Evolutionary conservation across 2,329 filamentous ascomycete genomes (phyloP).

Genomic region (Epichloe gansuensis): DNA sequence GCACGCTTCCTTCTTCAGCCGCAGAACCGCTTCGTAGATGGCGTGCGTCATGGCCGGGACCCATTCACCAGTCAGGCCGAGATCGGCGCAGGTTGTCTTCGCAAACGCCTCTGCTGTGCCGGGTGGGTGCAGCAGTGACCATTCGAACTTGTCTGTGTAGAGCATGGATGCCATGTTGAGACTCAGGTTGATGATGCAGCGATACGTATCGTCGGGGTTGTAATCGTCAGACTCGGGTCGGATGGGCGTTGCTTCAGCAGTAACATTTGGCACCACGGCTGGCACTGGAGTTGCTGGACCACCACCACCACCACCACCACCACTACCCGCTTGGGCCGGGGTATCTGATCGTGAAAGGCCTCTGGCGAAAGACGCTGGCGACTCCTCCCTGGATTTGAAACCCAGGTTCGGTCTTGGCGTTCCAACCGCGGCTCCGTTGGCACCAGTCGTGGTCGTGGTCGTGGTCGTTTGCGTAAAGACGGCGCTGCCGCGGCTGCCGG

Average conservation of each 20-base stretch:
- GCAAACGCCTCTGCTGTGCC: slow-evolving; percentile 89
- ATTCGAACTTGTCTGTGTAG: slow-evolving; percentile 96
- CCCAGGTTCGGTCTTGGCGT: slow-evolving; percentile 19
- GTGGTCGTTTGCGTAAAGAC: slow-evolving; percentile 9
- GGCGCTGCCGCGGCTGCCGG: slow-evolving; percentile 12
- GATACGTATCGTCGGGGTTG: slow-evolving; percentile 88
- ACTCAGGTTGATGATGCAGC: slow-evolving; percentile 81
- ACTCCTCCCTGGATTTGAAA: slow-evolving; percentile 26
- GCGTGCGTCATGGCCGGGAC: slow-evolving; percentile 87
- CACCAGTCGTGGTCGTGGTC: slow-evolving; percentile 4
- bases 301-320: slow-evolving; percentile 9
- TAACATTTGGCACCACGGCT: slow-evolving; percentile 40
- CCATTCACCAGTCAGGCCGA: slow-evolving; percentile 87
- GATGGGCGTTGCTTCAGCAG: slow-evolving; percentile 56
- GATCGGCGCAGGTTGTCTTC: slow-evolving; percentile 80
- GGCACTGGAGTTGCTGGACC: slow-evolving; percentile 33
- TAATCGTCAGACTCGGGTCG: slow-evolving; percentile 53
- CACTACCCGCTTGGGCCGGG: slow-evolving; percentile 37
- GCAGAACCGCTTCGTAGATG: slow-evolving; percentile 88
- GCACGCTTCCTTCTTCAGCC: slow-evolving; percentile 90
- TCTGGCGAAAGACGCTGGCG: slow-evolving; percentile 23
- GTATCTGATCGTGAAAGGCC: slow-evolving; percentile 41
- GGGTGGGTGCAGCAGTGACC: slow-evolving; percentile 85
- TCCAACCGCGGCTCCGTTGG: slow-evolving; percentile 12
- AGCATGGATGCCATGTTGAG: slow-evolving; percentile 85